Conservation (phyloP, 331 rosid species). For the Quercus tomentella region DNA sequence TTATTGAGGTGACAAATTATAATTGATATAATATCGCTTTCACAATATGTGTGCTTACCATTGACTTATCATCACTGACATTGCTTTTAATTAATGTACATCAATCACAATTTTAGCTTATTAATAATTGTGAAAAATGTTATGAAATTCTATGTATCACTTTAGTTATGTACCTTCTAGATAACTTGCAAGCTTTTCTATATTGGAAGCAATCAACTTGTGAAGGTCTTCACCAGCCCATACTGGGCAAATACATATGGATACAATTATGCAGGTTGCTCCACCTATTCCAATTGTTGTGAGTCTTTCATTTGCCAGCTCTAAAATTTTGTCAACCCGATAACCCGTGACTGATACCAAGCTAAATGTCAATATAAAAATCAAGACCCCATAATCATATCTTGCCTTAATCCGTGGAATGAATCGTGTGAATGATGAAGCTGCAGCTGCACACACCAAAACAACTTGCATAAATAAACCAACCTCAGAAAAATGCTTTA, state of each 20-base stretch:
- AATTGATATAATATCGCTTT: too few species aligned
- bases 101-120: too few species aligned
- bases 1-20: too few species aligned
- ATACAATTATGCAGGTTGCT: constrained; percentile 57
- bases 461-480: neutral
- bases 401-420: constrained; percentile 69
- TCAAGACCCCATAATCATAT: constrained; percentile 83
- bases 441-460: constrained; percentile 48
- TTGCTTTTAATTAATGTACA: too few species aligned
- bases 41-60: too few species aligned
- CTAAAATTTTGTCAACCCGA: constrained; percentile 40
- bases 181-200: constrained; percentile 61
- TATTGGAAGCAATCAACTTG: constrained; percentile 57
- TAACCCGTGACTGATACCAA: constrained; percentile 72
- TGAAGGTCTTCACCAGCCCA: constrained; percentile 97
- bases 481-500: neutral
- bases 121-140: too few species aligned
- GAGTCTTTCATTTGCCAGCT: constrained; percentile 64
- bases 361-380: constrained; percentile 85
- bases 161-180: constrained; percentile 48
- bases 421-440: constrained; percentile 70
- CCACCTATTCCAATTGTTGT: constrained; percentile 66
- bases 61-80: too few species aligned
- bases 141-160: too few species aligned
- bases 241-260: constrained; percentile 63